These are phyloP conservation scores for Globisporangium splendens DNA, from an alignment of 352 stramenopile genomes.

Conservation along the genomic window DNA sequence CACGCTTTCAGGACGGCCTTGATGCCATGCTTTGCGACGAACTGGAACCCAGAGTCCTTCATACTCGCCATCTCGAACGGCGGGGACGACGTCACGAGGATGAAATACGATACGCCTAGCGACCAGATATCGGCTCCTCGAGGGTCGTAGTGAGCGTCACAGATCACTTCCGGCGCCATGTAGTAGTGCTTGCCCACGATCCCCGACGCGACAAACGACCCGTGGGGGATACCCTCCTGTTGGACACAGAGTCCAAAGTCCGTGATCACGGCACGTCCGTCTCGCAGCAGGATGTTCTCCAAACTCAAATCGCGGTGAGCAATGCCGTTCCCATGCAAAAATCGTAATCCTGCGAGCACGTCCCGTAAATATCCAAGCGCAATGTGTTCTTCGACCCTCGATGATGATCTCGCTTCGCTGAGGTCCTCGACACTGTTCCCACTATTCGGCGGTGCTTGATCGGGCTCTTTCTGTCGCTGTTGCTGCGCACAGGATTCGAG, in stretches of 20 bases:
- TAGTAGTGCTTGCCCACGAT: slow-evolving; percentile 94
- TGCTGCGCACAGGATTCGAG: slow-evolving; percentile 48
- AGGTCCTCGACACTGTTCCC: slow-evolving; percentile 1
- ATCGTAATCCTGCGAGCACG: slow-evolving; percentile 58
- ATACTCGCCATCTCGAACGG: slow-evolving; percentile 86
- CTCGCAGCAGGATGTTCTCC: slow-evolving; percentile 94
- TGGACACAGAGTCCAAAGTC: slow-evolving; percentile 71
- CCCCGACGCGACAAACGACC: slow-evolving; percentile 51
- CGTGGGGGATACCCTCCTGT: slow-evolving; percentile 23
- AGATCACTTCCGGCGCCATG: slow-evolving; percentile 95
- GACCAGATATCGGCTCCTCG: slow-evolving; percentile 93
- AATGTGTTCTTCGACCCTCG: slow-evolving; percentile 34
- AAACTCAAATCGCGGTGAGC: slow-evolving; percentile 94
- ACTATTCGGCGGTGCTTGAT: slow-evolving; percentile 8
- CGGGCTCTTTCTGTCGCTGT: slow-evolving; percentile 1
- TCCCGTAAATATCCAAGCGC: slow-evolving; percentile 63
- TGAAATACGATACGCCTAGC: slow-evolving; percentile 92
- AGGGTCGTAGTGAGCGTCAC: slow-evolving; percentile 86
- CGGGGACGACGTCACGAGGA: slow-evolving; percentile 90
- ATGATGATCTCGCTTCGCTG: slow-evolving; percentile 3
- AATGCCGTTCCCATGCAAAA: slow-evolving; percentile 67
- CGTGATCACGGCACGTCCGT: slow-evolving; percentile 53
- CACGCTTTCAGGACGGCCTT: slow-evolving; percentile 71
- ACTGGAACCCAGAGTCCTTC: slow-evolving; percentile 87
- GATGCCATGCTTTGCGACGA: slow-evolving; percentile 74